Base-by-base conservation (phyloP, 495 filamentous ascomycete species). In the Recurvomyces mirabilis region DNA sequence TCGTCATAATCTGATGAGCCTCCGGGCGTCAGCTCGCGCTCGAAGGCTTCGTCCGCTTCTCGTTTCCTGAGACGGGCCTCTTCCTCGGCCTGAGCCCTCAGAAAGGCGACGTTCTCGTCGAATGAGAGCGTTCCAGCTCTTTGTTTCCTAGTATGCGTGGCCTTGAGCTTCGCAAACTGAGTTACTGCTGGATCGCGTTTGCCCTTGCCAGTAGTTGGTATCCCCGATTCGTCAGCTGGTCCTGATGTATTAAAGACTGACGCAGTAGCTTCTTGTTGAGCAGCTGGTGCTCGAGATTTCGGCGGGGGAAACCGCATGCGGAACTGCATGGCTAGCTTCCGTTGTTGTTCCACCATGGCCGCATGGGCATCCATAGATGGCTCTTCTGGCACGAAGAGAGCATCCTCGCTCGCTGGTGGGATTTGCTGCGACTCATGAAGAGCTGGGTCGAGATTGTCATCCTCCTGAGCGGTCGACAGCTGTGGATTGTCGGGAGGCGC, bases 71-170 rank as follows among this genome's bases (percentile, higher is more conserved):
- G 15, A 5, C 40, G 15, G 0, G 34, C 25, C 1, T 29, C 18
- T 15, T 49, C 38, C 17, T 21, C 34, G 13, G 15, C 35, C 22
- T 46, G 21, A 1, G 17, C 17, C 26, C 35, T 46, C 29, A 56
- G 46, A 12, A 43, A 53, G 4, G 29, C 36, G n/a, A 56, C 32
- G 18, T 56, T 49, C 1, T 49, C 44, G 19, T 38, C 25, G 1
- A 33, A 22, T 12, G 15, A 24, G 30, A 41, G 19, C 23, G 28
- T 54, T 14, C 33, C 38, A 5, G 25, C 42, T n/a, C 23, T 10
- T n/a, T 26, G 37, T 34, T 46, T 46, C 5, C 34, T 20, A 2
- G 26, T 18, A 19, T 22, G 21, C 10, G 32, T 18, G 19, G 20
- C 23, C 32, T 38, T 37, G 1, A 21, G 9, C 34, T n/a, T 38